A percentile compares a stretch with the other conserved stretches of the same genome.
Evolutionary conservation across 345 rosid genomes (phyloP).

Genomic region (Adansonia digitata): DNA sequence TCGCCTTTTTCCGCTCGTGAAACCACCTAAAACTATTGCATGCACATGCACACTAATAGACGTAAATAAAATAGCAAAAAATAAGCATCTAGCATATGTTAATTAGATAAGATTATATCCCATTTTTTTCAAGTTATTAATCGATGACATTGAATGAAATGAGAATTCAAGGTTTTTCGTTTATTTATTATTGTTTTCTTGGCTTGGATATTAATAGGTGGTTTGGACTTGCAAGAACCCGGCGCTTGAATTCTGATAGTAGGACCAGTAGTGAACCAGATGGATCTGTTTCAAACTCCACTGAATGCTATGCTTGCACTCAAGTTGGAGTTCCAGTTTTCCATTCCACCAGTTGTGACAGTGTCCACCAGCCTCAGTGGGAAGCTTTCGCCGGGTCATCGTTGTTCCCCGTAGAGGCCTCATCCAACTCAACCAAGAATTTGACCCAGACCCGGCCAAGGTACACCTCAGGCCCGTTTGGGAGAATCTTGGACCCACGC

Average conservation of each 20-base stretch:
- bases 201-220: not conserved
- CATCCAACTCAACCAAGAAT: not conserved
- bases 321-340: constrained; percentile 84
- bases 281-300: constrained; percentile 30
- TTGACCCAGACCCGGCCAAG: constrained; percentile 11
- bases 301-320: constrained; percentile 88
- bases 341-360: constrained; percentile 94
- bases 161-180: not conserved
- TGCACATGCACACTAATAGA: not conserved
- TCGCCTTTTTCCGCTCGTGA: not conserved
- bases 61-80: not conserved
- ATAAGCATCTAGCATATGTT: not conserved
- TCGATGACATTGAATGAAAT: not conserved
- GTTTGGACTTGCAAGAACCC: not conserved
- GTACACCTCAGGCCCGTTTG: constrained; percentile 19
- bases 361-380: constrained; percentile 77
- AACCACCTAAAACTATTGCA: not conserved
- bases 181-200: not conserved
- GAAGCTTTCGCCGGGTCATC: constrained; percentile 93
- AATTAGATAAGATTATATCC: not conserved
- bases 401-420: constrained; percentile 61
- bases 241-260: not conserved
- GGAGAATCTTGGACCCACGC: constrained; percentile 58
- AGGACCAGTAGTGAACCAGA: constrained; percentile 13
- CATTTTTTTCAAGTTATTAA: not conserved